A percentile compares a stretch with the other conserved stretches of the same genome.
Evolutionary conservation across 805 yeast species (phyloP).

Genomic region (Grigorovia transvaalensis): DNA sequence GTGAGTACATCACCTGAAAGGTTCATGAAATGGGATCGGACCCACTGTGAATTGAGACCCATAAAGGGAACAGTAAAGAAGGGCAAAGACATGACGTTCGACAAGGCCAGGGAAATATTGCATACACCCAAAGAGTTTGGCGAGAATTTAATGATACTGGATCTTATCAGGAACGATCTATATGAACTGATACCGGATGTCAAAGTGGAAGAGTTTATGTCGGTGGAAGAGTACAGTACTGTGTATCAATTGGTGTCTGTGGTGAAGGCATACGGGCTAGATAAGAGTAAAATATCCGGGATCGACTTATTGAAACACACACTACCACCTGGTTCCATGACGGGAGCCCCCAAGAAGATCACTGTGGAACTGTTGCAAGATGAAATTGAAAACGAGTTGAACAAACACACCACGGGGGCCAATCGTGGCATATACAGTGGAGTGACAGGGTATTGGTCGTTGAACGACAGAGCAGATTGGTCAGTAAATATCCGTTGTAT

Average conservation of each 20-base stretch:
- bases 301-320: conserved; percentile 69
- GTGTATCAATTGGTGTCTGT: conserved; percentile 90
- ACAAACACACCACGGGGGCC: conserved; percentile 21
- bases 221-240: conserved; percentile 83
- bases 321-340: conserved; percentile 98
- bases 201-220: conserved; percentile 68
- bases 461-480: conserved; percentile 86
- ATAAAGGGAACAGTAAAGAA: conserved; percentile 92
- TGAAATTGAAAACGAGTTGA: conserved; percentile 26
- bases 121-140: conserved; percentile 88
- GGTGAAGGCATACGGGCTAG: conserved; percentile 47
- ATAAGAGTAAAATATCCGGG: conserved; percentile 40
- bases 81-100: conserved; percentile 40
- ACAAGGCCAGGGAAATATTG: conserved; percentile 51
- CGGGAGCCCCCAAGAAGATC: conserved; percentile 95
- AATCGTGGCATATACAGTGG: conserved; percentile 85
- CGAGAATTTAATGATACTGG: conserved; percentile 95
- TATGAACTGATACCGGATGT: conserved; percentile 58
- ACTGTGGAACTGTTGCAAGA: conserved; percentile 72
- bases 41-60: conserved; percentile 73
- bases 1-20: conserved; percentile 93
- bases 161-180: conserved; percentile 85
- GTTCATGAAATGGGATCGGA: conserved; percentile 66
- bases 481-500: conserved; percentile 86
- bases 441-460: conserved; percentile 90